Base-by-base conservation (phyloP, 108 stramenopile species). In the Fistulifera solaris region DNA sequence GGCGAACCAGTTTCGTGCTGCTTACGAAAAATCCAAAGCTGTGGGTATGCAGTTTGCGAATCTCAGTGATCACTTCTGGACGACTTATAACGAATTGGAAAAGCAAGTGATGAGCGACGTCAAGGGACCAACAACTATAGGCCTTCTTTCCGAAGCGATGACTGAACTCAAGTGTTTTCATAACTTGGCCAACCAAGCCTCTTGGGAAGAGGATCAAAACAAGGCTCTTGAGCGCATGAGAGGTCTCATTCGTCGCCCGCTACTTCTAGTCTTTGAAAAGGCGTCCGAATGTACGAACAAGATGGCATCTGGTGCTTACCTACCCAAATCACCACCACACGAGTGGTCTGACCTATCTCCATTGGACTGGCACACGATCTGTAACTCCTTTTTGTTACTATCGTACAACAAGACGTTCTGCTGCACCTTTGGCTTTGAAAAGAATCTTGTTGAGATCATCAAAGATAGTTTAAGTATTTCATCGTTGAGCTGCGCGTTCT, bases 1-100 rank as follows among this genome's bases (percentile, higher is more conserved):
- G 23, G 49, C 26, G 18, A 2, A 1, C 2, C 24, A 24, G 2
- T 24, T 50, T 12, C 12, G 23, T 2, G 10, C 49, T 2, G 18
- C 26, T 19, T 50, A 50, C 49, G 49, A 50, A 13, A 50, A 23
- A 24, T 50, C 49, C 19, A 50, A 22, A 19, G 26, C 13, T 26
- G 15, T 50, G 49, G 49, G 49, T 24, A 23, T 24, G 49, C 24
- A 1, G 10, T 2, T 50, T 1, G 15, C 8, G 22, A 15, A 3
- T 18, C 19, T 26, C 1, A 15, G 23, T 22, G 4, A 10, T 50
- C 1, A 23, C 15, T 24, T 50, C 21, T 19, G 14, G 49, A 24
- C 26, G 23, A 19, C 11, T 13, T 15, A 26, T 22, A 12, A 50
- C 23, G 18, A 19, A 22, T 2, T 26, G 19, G 15, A 50, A 19